A percentile compares a stretch with the other conserved stretches of the same genome.
Conservation (phyloP, 306 rosid species). For the Gastrolobium bilobum region DNA sequence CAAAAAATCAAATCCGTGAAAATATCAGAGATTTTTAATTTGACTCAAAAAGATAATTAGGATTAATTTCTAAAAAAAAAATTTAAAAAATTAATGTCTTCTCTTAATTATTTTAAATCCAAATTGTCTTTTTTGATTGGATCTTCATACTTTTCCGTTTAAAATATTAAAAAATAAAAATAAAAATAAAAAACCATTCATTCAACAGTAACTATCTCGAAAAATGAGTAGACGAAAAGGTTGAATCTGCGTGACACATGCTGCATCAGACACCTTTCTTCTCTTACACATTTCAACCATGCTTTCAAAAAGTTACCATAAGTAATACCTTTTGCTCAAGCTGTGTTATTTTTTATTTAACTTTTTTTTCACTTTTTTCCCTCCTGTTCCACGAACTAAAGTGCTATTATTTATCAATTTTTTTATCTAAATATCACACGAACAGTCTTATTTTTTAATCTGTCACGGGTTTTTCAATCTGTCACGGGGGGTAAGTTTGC, state of each 20-base stretch:
- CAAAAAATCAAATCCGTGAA: too few relatives aligned
- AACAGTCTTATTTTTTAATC: too few relatives aligned
- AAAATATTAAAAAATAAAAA: background rate
- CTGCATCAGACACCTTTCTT: constrained; percentile 10
- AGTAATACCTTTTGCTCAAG: constrained; percentile 11
- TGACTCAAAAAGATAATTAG: too few relatives aligned
- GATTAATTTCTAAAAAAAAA: too few relatives aligned
- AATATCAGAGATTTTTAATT: too few relatives aligned
- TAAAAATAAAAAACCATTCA: background rate
- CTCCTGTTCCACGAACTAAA: too few relatives aligned
- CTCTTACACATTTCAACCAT: constrained; percentile 42
- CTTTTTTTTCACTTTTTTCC: background rate
- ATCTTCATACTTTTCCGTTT: constrained; percentile 2
- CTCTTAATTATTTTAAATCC: background rate
- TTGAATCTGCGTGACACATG: constrained; percentile 36
- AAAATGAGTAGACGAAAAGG: background rate
- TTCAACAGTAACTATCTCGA: background rate
- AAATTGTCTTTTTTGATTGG: background rate
- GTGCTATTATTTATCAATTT: too few relatives aligned
- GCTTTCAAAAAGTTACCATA: constrained; percentile 36
- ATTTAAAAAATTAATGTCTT: too few relatives aligned
- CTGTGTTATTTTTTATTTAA: background rate
- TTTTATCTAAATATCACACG: too few relatives aligned
- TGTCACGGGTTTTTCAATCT: too few relatives aligned
- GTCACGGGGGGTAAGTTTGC: too few relatives aligned